phyloP scores from a whole-genome alignment of 2,329 filamentous ascomycete genomes.

The Westerdykella sp. region DNA sequence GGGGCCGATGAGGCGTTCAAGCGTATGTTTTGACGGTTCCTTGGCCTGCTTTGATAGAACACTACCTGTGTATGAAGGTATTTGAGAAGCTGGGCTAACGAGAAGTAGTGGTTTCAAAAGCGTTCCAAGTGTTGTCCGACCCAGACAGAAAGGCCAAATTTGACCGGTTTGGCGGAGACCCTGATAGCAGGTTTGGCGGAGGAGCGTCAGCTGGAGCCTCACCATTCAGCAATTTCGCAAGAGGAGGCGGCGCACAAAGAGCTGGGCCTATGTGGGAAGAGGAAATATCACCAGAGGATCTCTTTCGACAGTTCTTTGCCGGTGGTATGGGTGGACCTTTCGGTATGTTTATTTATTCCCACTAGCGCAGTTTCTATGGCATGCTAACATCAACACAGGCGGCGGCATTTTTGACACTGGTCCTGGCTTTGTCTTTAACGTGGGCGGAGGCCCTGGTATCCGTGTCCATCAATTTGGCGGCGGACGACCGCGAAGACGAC shows the following conservation, averaged over 20 bases:
- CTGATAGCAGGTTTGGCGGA: slow-evolving; percentile 75
- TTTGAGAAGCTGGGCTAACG: neutral
- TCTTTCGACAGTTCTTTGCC: slow-evolving; percentile 96
- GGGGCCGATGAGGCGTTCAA: slow-evolving; percentile 98
- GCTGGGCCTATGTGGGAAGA: slow-evolving; percentile 67
- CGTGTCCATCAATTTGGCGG: slow-evolving; percentile 95
- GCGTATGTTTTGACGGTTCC: slow-evolving; percentile 41
- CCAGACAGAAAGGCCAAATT: slow-evolving; percentile 86
- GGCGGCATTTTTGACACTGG: slow-evolving; percentile 64
- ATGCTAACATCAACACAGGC: slow-evolving; percentile 29
- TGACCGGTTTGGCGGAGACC: slow-evolving; percentile 85
- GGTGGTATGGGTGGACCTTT: slow-evolving; percentile 60
- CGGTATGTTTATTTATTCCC: slow-evolving; percentile 43
- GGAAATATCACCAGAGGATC: slow-evolving; percentile 90
- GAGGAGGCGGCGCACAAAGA: slow-evolving; percentile 45
- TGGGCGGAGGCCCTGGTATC: slow-evolving; percentile 84
- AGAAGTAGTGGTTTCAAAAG: slow-evolving; percentile 69
- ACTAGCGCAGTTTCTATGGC: slow-evolving; percentile 1
- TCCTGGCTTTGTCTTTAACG: slow-evolving; percentile 90
- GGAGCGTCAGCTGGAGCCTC: slow-evolving; percentile 46
- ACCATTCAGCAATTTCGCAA: slow-evolving; percentile 59
- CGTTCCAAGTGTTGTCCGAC: slow-evolving; percentile 89
- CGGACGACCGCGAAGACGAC: slow-evolving; percentile 65
- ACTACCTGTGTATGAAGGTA: slow-evolving; percentile 1
- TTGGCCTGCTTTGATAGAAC: slow-evolving; percentile 3